Base-by-base conservation (phyloP, 2,329 filamentous ascomycete species). In the Apiospora arundinis region DNA sequence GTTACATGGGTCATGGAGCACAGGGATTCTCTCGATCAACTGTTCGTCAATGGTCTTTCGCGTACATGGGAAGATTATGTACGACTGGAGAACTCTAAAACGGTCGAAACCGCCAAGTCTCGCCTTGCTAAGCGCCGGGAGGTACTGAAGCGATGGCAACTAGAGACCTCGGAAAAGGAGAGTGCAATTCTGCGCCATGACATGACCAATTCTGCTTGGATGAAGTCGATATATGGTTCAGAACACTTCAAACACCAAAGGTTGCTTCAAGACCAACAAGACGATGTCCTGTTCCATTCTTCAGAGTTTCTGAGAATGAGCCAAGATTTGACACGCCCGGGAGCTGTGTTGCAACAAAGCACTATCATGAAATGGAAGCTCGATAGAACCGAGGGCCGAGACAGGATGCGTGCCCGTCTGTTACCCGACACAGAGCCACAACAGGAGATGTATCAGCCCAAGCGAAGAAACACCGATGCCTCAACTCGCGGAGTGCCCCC, bases 211-310 rank as follows among this genome's bases (percentile, higher is more conserved):
- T 92, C 90, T 52, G 92, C 95, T 72, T 99, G 95, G 96, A 93
- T 95, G 85, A 94, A 95, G 76, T 98, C 97, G 77, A 97, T 99
- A 52, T 96, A 95, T 80, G 91, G 92, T 67, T 94, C 95, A 0
- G 96, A 99, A 80, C 92, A 96, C 75, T 89, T 95, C 78, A 98
- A 97, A 80, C 92, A 97, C 74, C 95, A 98, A 80, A 89, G 96
- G 73, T 88, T 93, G 21, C 83, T 95, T 70, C 96, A 99, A 81
- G 97, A 99, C 77, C 94, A 97, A 77, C 95, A 98, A 76, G 96
- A 99, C 78, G 95, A 95, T 77, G 88, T 93, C 71, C 87, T 88
- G 0, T 98, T 94, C 78, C 88, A 97, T 73, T 89, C 90, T 56
- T 90, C 93, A 0, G 88, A 92, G 0, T 95, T 96, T 79, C 88